Evolutionary conservation across 441 rosid species (phyloP).

Genomic region (Mallotus japonicus): DNA sequence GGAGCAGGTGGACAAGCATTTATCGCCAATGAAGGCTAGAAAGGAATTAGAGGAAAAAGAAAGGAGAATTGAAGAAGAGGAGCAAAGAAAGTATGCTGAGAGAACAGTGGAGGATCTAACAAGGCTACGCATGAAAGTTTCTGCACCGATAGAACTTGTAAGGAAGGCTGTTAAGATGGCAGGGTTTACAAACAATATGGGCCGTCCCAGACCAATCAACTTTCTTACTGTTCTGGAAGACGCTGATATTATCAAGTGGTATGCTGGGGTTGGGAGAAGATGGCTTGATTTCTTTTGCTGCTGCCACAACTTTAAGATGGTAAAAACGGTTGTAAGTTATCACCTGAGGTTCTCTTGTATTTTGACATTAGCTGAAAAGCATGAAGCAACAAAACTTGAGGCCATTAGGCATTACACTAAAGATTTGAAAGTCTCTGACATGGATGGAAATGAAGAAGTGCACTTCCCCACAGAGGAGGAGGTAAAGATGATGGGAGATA

Average conservation of each 20-base stretch:
- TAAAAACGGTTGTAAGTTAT: conserved; percentile 71
- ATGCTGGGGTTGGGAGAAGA: conserved; percentile 79
- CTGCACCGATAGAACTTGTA: conserved; percentile 72
- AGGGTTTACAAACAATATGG: conserved; percentile 84
- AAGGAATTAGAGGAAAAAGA: conserved; percentile 63
- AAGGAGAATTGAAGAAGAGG: conserved; percentile 56
- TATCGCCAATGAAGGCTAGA: conserved; percentile 55
- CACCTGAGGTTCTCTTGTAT: conserved; percentile 90
- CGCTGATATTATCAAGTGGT: conserved; percentile 88
- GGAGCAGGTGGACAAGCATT: conserved; percentile 67
- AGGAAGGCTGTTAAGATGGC: conserved; percentile 75
- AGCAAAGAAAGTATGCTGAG: conserved; percentile 60
- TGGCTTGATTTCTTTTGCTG: conserved; percentile 94
- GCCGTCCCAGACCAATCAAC: conserved; percentile 82
- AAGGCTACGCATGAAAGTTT: conserved; percentile 67
- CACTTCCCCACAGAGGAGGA: conserved; percentile 75
- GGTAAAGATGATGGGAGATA: conserved; percentile 92
- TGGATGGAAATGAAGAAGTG: conserved; percentile 48
- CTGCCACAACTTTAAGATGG: conserved; percentile 81
- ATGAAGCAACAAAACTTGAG: conserved; percentile 80
- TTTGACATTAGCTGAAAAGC: conserved; percentile 83
- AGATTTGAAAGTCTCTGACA: conserved; percentile 57
- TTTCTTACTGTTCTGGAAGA: conserved; percentile 68
- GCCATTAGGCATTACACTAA: conserved; percentile 74
- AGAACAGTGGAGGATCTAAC: conserved; percentile 71